Evolutionary conservation across 192 early-diverging fungal species (phyloP).

Genomic region (Hyaloraphidium curvatum): DNA sequence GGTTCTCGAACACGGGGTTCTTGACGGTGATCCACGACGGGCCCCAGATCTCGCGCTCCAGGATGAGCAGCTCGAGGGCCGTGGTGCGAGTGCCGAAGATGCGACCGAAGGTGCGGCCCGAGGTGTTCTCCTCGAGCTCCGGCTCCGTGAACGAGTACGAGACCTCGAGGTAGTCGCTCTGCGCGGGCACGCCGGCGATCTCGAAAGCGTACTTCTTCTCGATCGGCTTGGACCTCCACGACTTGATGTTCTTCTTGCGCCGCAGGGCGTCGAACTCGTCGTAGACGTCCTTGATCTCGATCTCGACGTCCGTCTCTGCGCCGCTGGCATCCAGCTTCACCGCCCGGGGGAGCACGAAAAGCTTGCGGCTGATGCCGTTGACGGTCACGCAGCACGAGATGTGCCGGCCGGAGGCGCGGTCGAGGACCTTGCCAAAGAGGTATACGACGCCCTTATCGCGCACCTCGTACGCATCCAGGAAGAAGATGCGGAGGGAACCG

Average conservation of each 20-base stretch:
- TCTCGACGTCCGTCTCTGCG: slow-evolving; percentile 30
- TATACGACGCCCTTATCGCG: slow-evolving; percentile 67
- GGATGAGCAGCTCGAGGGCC: slow-evolving; percentile 81
- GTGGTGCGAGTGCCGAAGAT: slow-evolving; percentile 74
- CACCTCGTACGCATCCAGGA: slow-evolving; percentile 81
- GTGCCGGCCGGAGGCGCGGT: slow-evolving; percentile 28
- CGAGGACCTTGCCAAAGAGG: slow-evolving; percentile 73
- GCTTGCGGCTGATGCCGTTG: slow-evolving; percentile 57
- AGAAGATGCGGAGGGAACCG: slow-evolving; percentile 54
- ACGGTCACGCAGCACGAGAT: slow-evolving; percentile 71
- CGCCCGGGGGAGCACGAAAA: slow-evolving; percentile 76
- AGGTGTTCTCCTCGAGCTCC: slow-evolving; percentile 29
- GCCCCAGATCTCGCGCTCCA: slow-evolving; percentile 89
- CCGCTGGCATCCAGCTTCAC: slow-evolving; percentile 27
- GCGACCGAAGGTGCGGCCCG: slow-evolving; percentile 57
- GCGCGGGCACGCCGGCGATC: slow-evolving; percentile 48
- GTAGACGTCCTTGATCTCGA: slow-evolving; percentile 47
- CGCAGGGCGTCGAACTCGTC: slow-evolving; percentile 50
- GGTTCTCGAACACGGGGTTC: slow-evolving; percentile 25
- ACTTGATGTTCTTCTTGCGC: slow-evolving; percentile 27
- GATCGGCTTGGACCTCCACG: slow-evolving; percentile 39
- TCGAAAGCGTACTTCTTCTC: slow-evolving; percentile 86
- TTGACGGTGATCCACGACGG: slow-evolving; percentile 78
- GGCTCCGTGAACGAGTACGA: slow-evolving; percentile 55
- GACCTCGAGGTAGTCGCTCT: slow-evolving; percentile 72